Percentiles rank a stretch among this genome's conserved stretches.
Evolutionary conservation across 2,329 filamentous ascomycete species (phyloP).

Genomic region (Lomentospora prolificans): DNA sequence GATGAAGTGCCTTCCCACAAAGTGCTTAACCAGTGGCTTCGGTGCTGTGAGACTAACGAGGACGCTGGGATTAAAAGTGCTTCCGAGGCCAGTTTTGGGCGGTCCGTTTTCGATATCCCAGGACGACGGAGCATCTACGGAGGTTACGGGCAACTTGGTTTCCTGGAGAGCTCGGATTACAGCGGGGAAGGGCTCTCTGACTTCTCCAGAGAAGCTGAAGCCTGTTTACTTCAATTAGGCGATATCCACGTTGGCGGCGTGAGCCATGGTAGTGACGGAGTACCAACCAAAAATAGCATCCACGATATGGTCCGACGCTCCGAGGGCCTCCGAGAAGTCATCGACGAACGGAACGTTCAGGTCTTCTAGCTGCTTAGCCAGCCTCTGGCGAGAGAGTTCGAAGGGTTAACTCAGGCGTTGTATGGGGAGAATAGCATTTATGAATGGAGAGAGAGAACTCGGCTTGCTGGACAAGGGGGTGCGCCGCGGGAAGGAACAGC

Average conservation of each 20-base stretch:
- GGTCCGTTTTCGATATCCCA: conserved; percentile 90
- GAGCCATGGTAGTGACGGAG: conserved; percentile 2
- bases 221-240: conserved; percentile 32
- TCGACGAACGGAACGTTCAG: conserved; percentile 75
- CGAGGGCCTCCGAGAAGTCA: conserved; percentile 62
- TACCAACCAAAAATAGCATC: conserved; percentile 81
- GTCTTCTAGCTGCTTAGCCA: conserved; percentile 75
- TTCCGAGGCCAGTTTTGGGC: conserved; percentile 64
- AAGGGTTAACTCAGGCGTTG: conserved; percentile 5
- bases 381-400: conserved; percentile 45
- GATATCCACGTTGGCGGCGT: background rate
- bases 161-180: conserved; percentile 71
- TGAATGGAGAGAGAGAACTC: background rate
- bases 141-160: conserved; percentile 66
- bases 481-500: background rate
- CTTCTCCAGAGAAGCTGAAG: conserved; percentile 85
- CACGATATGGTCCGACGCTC: conserved; percentile 67
- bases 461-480: background rate
- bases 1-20: conserved; percentile 81
- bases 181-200: conserved; percentile 81
- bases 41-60: conserved; percentile 87
- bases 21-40: conserved; percentile 79
- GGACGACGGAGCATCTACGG: conserved; percentile 86
- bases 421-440: background rate
- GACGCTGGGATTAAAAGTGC: conserved; percentile 67